These are phyloP conservation scores for Ceratocystis smalleyi DNA, from an alignment of 2,329 filamentous ascomycete species.

Conservation along the genomic window DNA sequence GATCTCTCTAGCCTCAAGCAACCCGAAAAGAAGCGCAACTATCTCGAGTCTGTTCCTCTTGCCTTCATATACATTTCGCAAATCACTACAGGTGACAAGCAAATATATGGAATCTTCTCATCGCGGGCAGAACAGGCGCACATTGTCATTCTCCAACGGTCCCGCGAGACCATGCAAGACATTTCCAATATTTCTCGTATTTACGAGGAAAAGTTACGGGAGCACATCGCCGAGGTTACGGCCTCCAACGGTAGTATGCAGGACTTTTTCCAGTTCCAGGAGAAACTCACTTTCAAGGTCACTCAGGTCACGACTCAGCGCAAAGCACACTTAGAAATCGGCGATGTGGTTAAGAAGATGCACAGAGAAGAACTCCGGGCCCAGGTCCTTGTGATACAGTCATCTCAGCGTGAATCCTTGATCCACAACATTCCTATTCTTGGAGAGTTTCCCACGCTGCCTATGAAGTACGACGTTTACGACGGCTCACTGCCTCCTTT, in stretches of 20 bases:
- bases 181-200: conserved; percentile 82
- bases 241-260: conserved; percentile 51
- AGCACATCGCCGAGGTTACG: conserved; percentile 48
- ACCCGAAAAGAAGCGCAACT: conserved; percentile 47
- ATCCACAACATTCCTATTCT: conserved; percentile 73
- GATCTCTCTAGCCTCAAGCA: conserved; percentile 63
- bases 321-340: conserved; percentile 76
- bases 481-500: conserved; percentile 82
- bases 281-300: conserved; percentile 69
- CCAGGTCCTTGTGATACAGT: conserved; percentile 77
- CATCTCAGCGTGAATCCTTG: conserved; percentile 64
- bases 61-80: conserved; percentile 89
- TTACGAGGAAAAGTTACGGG: conserved; percentile 60
- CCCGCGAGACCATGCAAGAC: conserved; percentile 60
- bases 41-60: conserved; percentile 59
- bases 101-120: conserved; percentile 89
- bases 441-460: conserved; percentile 68
- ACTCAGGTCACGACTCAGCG: conserved; percentile 77
- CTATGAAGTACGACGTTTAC: conserved; percentile 63
- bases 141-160: conserved; percentile 74
- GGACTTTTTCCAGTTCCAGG: conserved; percentile 72
- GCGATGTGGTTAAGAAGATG: conserved; percentile 79
- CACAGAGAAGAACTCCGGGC: conserved; percentile 70
- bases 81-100: conserved; percentile 73
- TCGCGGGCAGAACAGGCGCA: conserved; percentile 65